Base-by-base conservation (phyloP, 306 rosid genomes). In the Malus asiatica region DNA sequence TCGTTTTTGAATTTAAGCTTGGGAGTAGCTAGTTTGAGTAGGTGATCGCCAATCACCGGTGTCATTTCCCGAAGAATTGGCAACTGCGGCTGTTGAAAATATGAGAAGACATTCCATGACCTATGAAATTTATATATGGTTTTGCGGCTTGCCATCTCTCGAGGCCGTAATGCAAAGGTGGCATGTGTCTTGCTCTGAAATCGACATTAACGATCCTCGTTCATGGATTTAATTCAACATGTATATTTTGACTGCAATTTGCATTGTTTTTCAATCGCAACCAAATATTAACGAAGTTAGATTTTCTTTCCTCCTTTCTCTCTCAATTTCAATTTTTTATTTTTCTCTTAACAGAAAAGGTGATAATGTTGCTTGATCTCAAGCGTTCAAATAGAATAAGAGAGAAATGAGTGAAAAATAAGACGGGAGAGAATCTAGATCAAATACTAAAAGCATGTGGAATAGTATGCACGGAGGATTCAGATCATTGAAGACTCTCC, bases 321-420 rank as follows among this genome's bases (percentile, higher is more conserved):
- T 35, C 2, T 35, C 2, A 35, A 35, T 35, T 35, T 35, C 40
- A 1, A 0, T 35, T 35, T 35, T 35, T 35, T 7, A 2, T 35
- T 35, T 35, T 35, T 35, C 10, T 35, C 6, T 35, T 35, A 35
- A 35, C 9, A 35, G 0, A 35, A 35, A 35, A 35, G 2, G 9
- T 35, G 9, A 6, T 5, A 7, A 35, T 7, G 40, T 35, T 6
- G 40, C 40, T 35, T 35, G 40, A 35, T 35, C 6, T 35, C 2
- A 35, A 35, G 40, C 9, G 9, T 35, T 35, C 40, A 35, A 35
- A 35, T 35, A 35, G 2, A 35, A 6, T 7, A 35, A 35, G 1
- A 7, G 6, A 0, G 0, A 7, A 0, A 0, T 0, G 2, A 35
- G 9, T 7, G 40, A 35, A 35, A 35, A 35, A 35, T 35, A 35